Evolutionary conservation across 257 asterid genomes (phyloP).

Genomic region (Lycium ferocissimum): DNA sequence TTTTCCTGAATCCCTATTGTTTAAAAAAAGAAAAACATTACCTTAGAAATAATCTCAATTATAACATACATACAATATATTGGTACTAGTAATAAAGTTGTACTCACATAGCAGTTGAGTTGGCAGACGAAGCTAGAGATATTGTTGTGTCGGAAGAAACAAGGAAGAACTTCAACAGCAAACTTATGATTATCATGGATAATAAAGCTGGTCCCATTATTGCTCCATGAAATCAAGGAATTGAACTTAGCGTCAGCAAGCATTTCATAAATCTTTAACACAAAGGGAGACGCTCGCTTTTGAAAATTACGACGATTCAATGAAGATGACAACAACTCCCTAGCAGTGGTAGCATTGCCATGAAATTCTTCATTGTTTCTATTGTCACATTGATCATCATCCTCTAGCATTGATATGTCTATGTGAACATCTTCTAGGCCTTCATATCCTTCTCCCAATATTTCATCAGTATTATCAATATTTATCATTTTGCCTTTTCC

Average conservation of each 20-base stretch:
- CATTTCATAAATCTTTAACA: slow-evolving; percentile 56
- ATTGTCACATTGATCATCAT: slow-evolving; percentile 28
- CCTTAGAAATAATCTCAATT: background rate
- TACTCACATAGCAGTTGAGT: slow-evolving; percentile 60
- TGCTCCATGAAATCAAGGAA: slow-evolving; percentile 51
- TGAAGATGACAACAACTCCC: too few relatives aligned
- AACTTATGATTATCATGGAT: slow-evolving; percentile 49
- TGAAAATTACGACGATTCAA: slow-evolving; percentile 8
- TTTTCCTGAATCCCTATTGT: slow-evolving; percentile 51
- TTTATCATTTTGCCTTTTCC: slow-evolving; percentile 27
- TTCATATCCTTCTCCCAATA: slow-evolving; percentile 13
- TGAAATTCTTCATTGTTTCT: background rate
- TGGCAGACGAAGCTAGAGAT: slow-evolving; percentile 58
- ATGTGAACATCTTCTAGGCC: background rate
- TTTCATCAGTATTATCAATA: background rate
- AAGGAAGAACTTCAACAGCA: slow-evolving; percentile 52
- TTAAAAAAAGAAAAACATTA: background rate
- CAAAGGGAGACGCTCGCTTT: slow-evolving; percentile 48
- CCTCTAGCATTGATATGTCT: slow-evolving; percentile 16
- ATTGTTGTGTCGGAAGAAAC: slow-evolving; percentile 54
- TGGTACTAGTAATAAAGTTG: background rate
- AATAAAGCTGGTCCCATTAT: slow-evolving; percentile 56
- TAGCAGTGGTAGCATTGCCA: background rate
- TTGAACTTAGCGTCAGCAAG: slow-evolving; percentile 42
- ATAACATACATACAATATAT: too few relatives aligned